Evolutionary conservation across 306 rosid species (phyloP).

Genomic region (Coriaria nepalensis): DNA sequence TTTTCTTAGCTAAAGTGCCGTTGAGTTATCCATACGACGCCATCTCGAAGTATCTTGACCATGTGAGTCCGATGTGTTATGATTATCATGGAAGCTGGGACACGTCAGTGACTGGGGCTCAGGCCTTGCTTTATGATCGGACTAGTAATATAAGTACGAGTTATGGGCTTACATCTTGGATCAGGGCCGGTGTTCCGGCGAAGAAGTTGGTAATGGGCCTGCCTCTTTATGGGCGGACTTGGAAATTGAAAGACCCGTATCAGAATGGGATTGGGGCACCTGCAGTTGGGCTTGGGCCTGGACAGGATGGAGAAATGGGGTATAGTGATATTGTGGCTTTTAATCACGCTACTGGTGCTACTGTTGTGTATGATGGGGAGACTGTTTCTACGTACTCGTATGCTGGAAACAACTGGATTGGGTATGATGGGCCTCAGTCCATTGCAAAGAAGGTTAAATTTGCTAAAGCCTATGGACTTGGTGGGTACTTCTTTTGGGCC

Average conservation of each 20-base stretch:
- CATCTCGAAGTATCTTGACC: conserved; percentile 33
- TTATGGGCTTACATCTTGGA: conserved; percentile 57
- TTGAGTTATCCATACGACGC: conserved; percentile 40
- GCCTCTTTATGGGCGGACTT: conserved; percentile 54
- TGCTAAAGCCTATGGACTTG: conserved; percentile 29
- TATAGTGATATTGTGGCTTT: conserved; percentile 32
- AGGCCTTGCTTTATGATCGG: conserved; percentile 38
- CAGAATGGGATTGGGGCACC: conserved; percentile 33
- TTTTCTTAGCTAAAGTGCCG: conserved; percentile 15
- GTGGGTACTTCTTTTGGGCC: conserved; percentile 89
- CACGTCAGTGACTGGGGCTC: conserved; percentile 31
- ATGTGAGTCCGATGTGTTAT: conserved; percentile 69
- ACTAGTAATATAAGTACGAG: conserved; percentile 30
- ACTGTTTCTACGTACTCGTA: conserved; percentile 45
- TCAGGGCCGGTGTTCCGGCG: conserved; percentile 35
- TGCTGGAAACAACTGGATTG: conserved; percentile 50
- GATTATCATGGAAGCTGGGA: conserved; percentile 65
- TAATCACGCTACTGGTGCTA: conserved; percentile 18
- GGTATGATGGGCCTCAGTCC: conserved; percentile 56
- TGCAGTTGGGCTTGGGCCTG: conserved; percentile 40
- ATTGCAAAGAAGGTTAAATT: conserved; percentile 31
- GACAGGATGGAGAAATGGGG: conserved; percentile 29
- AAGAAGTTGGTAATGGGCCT: conserved; percentile 54
- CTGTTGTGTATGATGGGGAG: conserved; percentile 31
- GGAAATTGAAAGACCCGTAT: conserved; percentile 35